phyloP scores from a whole-genome alignment of 495 filamentous ascomycete genomes.

The Hypoxylon lenormandii region DNA sequence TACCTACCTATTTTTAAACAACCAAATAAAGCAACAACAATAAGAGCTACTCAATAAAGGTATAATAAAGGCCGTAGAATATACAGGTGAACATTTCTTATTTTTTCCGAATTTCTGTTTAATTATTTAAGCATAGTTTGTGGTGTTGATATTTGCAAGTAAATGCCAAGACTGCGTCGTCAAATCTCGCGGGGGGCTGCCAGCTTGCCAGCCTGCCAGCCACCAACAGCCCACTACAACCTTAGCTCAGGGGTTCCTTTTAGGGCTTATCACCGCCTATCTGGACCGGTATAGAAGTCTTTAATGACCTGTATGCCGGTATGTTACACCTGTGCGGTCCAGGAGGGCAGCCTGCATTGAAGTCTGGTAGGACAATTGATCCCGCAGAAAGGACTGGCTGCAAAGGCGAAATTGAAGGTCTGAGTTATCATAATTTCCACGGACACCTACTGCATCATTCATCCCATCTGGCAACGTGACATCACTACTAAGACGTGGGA shows the following conservation, averaged over 20 bases:
- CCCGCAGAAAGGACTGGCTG: neutral
- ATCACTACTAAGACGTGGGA: constrained; percentile 14
- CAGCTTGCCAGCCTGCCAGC: neutral
- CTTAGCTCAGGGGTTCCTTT: constrained; percentile 39
- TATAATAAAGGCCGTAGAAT: too few species aligned
- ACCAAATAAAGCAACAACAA: too few species aligned
- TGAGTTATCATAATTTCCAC: constrained; percentile 37
- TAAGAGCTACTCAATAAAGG: too few species aligned
- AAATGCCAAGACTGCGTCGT: too few species aligned
- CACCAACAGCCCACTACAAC: constrained; percentile 21
- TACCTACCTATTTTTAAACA: too few species aligned
- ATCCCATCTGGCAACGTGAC: constrained; percentile 27
- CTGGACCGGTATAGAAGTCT: neutral
- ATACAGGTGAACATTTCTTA: too few species aligned
- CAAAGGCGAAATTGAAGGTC: constrained; percentile 35
- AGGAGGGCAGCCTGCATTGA: constrained; percentile 13
- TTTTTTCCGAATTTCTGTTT: too few species aligned
- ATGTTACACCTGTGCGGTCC: neutral
- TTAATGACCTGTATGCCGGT: neutral
- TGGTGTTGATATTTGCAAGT: too few species aligned
- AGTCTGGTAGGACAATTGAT: constrained; percentile 27
- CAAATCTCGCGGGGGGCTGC: too few species aligned
- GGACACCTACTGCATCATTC: constrained; percentile 28
- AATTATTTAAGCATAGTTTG: too few species aligned
- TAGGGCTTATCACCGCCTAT: constrained; percentile 25